These are phyloP conservation scores for Candida sp. DNA, from an alignment of 1,139 yeast species.

Conservation along the genomic window DNA sequence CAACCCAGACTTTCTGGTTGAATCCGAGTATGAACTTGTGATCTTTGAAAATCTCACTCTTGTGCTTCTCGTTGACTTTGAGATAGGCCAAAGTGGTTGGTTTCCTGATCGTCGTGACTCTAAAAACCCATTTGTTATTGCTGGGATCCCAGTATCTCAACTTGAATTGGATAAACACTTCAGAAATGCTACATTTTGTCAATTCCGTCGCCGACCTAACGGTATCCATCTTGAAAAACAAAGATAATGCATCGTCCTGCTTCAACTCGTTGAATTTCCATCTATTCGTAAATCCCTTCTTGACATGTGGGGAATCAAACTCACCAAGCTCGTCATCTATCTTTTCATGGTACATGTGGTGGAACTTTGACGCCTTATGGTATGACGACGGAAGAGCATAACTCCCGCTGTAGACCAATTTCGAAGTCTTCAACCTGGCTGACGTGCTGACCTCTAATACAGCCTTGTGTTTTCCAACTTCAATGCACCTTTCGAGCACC, in stretches of 20 bases:
- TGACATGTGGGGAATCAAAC: constrained; percentile 35
- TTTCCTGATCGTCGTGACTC: constrained; percentile 32
- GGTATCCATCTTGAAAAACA: constrained; percentile 38
- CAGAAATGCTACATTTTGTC: constrained; percentile 19
- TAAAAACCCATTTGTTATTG: constrained; percentile 23
- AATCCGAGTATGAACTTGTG: constrained; percentile 30
- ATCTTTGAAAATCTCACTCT: constrained; percentile 29
- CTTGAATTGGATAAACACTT: constrained; percentile 35
- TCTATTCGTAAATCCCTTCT: constrained; percentile 37
- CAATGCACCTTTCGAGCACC: constrained; percentile 8
- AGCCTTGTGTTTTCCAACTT: background rate
- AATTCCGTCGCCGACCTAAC: constrained; percentile 25
- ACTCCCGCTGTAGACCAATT: constrained; percentile 30
- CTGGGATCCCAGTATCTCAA: constrained; percentile 30
- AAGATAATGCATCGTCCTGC: constrained; percentile 26
- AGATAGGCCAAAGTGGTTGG: constrained; percentile 32
- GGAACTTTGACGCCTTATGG: constrained; percentile 22
- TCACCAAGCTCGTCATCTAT: constrained; percentile 37
- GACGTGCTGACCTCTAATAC: constrained; percentile 38
- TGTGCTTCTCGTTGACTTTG: constrained; percentile 17
- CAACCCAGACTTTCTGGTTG: constrained; percentile 34
- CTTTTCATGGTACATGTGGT: constrained; percentile 27
- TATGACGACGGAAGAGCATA: constrained; percentile 40
- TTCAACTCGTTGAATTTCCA: constrained; percentile 34
- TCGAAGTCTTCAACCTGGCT: constrained; percentile 30